Evolutionary conservation across 768 basidiomycete genomes (phyloP).

Genomic region (Boletus sensibilis): DNA sequence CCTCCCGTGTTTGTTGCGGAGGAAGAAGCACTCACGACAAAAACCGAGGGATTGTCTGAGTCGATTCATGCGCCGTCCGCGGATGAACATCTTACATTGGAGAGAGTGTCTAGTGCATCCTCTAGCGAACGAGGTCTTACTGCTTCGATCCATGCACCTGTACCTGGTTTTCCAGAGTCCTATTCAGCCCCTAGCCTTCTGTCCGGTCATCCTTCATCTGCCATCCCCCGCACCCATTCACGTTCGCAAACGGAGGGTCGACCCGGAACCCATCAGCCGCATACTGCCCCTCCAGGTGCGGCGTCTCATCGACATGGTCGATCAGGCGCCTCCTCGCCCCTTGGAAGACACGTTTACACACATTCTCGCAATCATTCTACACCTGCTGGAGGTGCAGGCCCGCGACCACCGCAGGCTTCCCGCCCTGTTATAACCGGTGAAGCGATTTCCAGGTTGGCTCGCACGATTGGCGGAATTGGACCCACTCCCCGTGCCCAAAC

Average conservation of each 20-base stretch:
- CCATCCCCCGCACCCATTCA: slow-evolving; percentile 39
- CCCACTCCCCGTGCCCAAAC: slow-evolving; percentile 25
- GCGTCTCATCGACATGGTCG: slow-evolving; percentile 36
- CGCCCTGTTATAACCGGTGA: slow-evolving; percentile 75
- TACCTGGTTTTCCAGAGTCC: slow-evolving; percentile 36
- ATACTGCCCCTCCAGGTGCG: slow-evolving; percentile 24
- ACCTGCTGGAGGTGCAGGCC: slow-evolving; percentile 38
- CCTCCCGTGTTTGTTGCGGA: slow-evolving; percentile 1
- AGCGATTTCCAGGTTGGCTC: slow-evolving; percentile 63
- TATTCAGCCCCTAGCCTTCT: slow-evolving; percentile 36
- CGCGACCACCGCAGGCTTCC: slow-evolving; percentile 43
- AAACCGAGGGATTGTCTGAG: slow-evolving; percentile 22
- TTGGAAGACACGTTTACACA: slow-evolving; percentile 35
- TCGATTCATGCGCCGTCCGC: slow-evolving; percentile 28
- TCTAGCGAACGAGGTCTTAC: slow-evolving; percentile 38
- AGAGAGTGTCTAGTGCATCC: slow-evolving; percentile 17
- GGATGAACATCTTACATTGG: slow-evolving; percentile 18
- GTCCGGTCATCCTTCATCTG: slow-evolving; percentile 33
- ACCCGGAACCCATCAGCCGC: slow-evolving; percentile 32
- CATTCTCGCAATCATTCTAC: slow-evolving; percentile 65
- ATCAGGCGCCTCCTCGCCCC: slow-evolving; percentile 46
- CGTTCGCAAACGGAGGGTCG: slow-evolving; percentile 60
- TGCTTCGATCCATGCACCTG: slow-evolving; percentile 60
- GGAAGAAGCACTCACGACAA: slow-evolving; percentile 17
- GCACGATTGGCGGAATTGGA: slow-evolving; percentile 51